Conservation (phyloP, 169 alveolate species). For the Plasmodium coatneyi region DNA sequence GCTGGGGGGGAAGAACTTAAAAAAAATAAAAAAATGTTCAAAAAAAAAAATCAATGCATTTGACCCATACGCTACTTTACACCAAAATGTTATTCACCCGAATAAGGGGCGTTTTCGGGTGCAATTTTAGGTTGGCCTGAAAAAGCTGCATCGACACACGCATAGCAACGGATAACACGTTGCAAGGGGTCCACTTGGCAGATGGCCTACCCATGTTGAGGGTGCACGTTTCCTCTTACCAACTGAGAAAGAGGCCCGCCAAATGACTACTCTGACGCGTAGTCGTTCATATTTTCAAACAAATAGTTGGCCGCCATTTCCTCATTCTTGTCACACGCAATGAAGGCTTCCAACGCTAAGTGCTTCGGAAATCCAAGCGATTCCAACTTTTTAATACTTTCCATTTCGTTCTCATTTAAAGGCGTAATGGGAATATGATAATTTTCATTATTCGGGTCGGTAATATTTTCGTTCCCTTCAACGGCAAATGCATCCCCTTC, state of each 20-base stretch:
- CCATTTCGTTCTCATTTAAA: conserved; percentile 93
- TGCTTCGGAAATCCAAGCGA: conserved; percentile 94
- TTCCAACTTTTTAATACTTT: conserved; percentile 85
- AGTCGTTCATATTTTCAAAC: conserved; percentile 87
- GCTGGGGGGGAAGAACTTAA: conserved; percentile 6
- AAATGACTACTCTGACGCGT: conserved; percentile 63
- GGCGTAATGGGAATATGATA: conserved; percentile 73
- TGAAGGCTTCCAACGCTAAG: conserved; percentile 95
- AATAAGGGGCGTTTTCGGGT: not conserved
- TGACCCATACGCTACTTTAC: not conserved
- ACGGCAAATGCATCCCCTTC: conserved; percentile 51
- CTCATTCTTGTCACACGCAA: conserved; percentile 97
- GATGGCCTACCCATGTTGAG: not conserved
- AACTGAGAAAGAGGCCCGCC: not conserved
- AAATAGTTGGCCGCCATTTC: conserved; percentile 93
- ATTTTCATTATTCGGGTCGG: conserved; percentile 38
- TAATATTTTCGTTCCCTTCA: not conserved
- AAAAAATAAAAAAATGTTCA: conserved; percentile 14
- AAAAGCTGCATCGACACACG: not conserved
- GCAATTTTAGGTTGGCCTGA: not conserved
- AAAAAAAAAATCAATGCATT: not conserved
- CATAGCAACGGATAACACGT: conserved; percentile 2
- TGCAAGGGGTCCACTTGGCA: not conserved
- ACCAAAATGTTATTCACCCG: not conserved
- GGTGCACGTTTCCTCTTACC: not conserved